Conservation (phyloP, 179 eudicot species). For the Carnegiea gigantea region DNA sequence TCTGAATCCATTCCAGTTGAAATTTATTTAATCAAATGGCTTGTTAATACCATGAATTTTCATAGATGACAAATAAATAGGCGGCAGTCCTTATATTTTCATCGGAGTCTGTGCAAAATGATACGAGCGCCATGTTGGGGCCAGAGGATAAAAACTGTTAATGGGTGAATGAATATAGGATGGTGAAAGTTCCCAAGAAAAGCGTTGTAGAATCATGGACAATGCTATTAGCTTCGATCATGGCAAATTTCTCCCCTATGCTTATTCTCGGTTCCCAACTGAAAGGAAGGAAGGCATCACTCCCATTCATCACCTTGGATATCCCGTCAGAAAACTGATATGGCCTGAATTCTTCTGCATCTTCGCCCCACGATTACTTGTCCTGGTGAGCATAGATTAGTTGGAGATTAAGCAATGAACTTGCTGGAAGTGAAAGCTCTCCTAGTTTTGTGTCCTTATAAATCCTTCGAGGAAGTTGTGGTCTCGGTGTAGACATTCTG, state of each 20-base stretch:
- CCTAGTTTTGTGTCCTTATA: conserved; percentile 29
- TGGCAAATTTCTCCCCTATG: conserved; percentile 32
- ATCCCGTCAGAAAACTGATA: conserved; percentile 35
- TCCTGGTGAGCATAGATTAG: conserved; percentile 17
- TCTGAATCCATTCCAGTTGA: too few relatives aligned
- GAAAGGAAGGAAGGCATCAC: conserved; percentile 25
- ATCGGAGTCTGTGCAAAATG: conserved; percentile 21
- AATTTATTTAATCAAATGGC: too few relatives aligned
- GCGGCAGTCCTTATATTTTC: not conserved
- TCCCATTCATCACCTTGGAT: conserved; percentile 31
- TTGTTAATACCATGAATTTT: not conserved
- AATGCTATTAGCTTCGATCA: conserved; percentile 30
- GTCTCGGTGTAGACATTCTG: conserved; percentile 25
- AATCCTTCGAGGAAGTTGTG: conserved; percentile 13
- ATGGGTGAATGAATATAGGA: conserved; percentile 33
- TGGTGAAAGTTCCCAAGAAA: conserved; percentile 33
- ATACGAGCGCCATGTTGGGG: conserved; percentile 37
- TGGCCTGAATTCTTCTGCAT: conserved; percentile 33
- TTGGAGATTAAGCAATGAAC: conserved; percentile 16
- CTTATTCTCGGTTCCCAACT: conserved; percentile 35
- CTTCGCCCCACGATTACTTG: conserved; percentile 30
- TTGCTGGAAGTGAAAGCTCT: conserved; percentile 21
- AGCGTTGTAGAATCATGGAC: conserved; percentile 33
- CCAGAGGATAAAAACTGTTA: conserved; percentile 14
- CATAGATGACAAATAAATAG: not conserved